Evolutionary conservation across 2,329 filamentous ascomycete genomes (phyloP).

Genomic region (Stagonosporopsis cucurbitacearum): DNA sequence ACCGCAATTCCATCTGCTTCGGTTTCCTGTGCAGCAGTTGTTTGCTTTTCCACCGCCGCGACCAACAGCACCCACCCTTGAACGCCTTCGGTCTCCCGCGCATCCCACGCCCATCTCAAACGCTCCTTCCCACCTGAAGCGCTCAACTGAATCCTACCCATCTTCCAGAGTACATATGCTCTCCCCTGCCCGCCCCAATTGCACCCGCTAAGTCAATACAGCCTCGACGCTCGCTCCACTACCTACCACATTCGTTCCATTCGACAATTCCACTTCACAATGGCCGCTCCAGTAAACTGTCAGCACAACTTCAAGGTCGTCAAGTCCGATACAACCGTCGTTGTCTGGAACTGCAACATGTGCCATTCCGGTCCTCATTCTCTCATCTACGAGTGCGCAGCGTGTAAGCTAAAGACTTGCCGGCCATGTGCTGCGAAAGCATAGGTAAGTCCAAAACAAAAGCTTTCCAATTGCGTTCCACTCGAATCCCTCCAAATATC

Average conservation of each 20-base stretch:
- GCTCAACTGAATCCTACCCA: constrained; percentile 30
- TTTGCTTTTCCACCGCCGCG: constrained; percentile 49
- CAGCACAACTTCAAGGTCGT: constrained; percentile 58
- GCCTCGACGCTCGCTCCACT: constrained; percentile 11
- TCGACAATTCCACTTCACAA: constrained; percentile 31
- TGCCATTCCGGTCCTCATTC: constrained; percentile 60
- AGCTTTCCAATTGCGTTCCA: neutral
- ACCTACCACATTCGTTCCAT: constrained; percentile 9
- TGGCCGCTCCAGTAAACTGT: constrained; percentile 58
- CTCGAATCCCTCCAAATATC: neutral
- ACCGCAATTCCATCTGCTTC: constrained; percentile 26
- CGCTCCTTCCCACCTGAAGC: constrained; percentile 25
- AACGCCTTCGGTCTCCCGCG: constrained; percentile 33
- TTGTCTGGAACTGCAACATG: constrained; percentile 60
- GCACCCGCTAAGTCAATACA: constrained; percentile 32
- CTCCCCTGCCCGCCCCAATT: constrained; percentile 23
- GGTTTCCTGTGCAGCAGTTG: constrained; percentile 27
- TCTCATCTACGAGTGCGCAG: constrained; percentile 59
- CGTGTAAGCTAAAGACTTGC: constrained; percentile 60
- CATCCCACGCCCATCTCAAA: constrained; percentile 37
- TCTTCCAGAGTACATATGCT: constrained; percentile 36
- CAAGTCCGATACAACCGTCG: constrained; percentile 59
- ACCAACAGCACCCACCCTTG: constrained; percentile 32
- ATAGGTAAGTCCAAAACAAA: constrained; percentile 35
- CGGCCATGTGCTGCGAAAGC: constrained; percentile 55